These are phyloP conservation scores for Smittium culicis DNA, from an alignment of 371 early-diverging fungal species.

Conservation along the genomic window DNA sequence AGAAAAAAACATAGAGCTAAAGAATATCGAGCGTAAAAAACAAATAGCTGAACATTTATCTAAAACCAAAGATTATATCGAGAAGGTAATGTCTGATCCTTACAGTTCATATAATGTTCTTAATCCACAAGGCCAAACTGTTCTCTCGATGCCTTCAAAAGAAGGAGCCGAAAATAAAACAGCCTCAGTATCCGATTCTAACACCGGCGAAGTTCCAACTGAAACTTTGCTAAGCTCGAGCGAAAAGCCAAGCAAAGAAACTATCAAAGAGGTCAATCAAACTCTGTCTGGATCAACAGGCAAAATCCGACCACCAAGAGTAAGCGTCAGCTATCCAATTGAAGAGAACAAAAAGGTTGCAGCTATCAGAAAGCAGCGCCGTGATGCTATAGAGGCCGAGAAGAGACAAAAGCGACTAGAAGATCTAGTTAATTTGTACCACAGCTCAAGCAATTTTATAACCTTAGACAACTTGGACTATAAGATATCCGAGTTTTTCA, in stretches of 20 bases:
- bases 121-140: slow-evolving; percentile 26
- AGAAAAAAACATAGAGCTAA: slow-evolving; percentile 7
- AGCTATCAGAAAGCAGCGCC: slow-evolving; percentile 20
- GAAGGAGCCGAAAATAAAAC: not conserved
- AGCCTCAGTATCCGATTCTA: not conserved
- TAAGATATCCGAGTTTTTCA: slow-evolving; percentile 17
- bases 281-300: slow-evolving; percentile 12
- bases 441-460: slow-evolving; percentile 23
- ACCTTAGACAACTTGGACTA: slow-evolving; percentile 25
- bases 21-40: slow-evolving; percentile 10
- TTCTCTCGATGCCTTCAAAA: slow-evolving; percentile 15
- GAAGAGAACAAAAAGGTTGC: slow-evolving; percentile 23
- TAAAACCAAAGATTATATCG: slow-evolving; percentile 20
- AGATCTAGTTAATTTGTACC: slow-evolving; percentile 27
- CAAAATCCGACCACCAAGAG: slow-evolving; percentile 22
- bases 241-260: not conserved
- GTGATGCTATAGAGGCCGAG: slow-evolving; percentile 8
- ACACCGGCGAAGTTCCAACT: not conserved
- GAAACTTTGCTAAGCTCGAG: slow-evolving; percentile 5
- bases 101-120: slow-evolving; percentile 27
- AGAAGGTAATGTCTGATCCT: slow-evolving; percentile 22
- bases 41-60: slow-evolving; percentile 12
- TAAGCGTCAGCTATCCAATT: slow-evolving; percentile 19
- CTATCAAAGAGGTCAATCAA: too few species aligned
- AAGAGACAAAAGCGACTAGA: slow-evolving; percentile 24